Evolutionary conservation across 768 basidiomycete species (phyloP).

Genomic region (Rickenella mellea): DNA sequence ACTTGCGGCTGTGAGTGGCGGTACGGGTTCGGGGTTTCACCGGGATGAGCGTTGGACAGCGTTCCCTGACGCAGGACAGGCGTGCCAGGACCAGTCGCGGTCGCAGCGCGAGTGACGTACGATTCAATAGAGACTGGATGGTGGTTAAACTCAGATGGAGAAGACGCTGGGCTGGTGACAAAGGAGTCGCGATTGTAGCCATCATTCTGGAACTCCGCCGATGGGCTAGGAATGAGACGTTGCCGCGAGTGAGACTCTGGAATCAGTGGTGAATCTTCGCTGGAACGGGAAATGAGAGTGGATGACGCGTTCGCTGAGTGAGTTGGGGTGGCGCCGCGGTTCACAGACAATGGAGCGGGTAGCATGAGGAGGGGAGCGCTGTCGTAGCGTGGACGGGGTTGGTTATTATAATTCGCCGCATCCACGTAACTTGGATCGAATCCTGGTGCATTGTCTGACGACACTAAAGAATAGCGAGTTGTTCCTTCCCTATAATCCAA

Average conservation of each 20-base stretch:
- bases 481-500: slow-evolving; percentile 16
- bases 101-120: slow-evolving; percentile 27
- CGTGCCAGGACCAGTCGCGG: slow-evolving; percentile 22
- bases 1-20: slow-evolving; percentile 34
- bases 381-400: slow-evolving; percentile 53
- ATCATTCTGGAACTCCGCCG: slow-evolving; percentile 19
- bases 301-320: slow-evolving; percentile 30
- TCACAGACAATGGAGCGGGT: slow-evolving; percentile 63
- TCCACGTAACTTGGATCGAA: slow-evolving; percentile 57
- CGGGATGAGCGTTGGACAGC: slow-evolving; percentile 27
- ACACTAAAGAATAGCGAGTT: slow-evolving; percentile 69
- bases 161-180: slow-evolving; percentile 10
- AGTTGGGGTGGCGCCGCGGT: slow-evolving; percentile 30
- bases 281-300: slow-evolving; percentile 32
- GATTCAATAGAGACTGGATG: slow-evolving; percentile 23
- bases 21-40: slow-evolving; percentile 51
- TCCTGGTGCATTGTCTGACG: slow-evolving; percentile 55
- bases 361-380: slow-evolving; percentile 65
- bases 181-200: slow-evolving; percentile 14
- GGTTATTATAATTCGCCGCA: slow-evolving; percentile 31
- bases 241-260: slow-evolving; percentile 31
- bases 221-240: slow-evolving; percentile 28
- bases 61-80: slow-evolving; percentile 32
- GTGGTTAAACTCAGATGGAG: slow-evolving; percentile 11
- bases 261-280: slow-evolving; percentile 29